These are phyloP conservation scores for Neofusicoccum cordaticola DNA, from an alignment of 2,329 filamentous ascomycete genomes.

Conservation along the genomic window DNA sequence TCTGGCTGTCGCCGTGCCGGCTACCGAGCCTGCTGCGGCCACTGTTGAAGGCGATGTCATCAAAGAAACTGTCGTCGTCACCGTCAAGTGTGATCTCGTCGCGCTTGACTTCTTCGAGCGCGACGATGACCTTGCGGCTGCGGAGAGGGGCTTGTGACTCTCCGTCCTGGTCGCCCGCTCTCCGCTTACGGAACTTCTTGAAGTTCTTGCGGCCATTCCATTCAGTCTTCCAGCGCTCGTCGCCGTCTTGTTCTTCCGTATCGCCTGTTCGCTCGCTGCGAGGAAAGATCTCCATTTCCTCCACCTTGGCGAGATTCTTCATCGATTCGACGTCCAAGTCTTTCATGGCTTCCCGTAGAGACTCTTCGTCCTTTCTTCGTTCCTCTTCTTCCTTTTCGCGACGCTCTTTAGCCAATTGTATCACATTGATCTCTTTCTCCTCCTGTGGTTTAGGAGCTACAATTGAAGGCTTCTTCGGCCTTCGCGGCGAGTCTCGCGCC, in stretches of 20 bases:
- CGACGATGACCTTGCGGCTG: slow-evolving; percentile 61
- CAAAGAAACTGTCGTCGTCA: background rate
- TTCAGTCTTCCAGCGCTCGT: slow-evolving; percentile 71
- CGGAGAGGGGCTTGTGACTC: slow-evolving; percentile 41
- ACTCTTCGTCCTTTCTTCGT: slow-evolving; percentile 63
- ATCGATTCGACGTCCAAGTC: slow-evolving; percentile 70
- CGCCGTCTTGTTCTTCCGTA: slow-evolving; percentile 41
- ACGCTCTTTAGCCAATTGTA: slow-evolving; percentile 59
- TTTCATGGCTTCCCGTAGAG: slow-evolving; percentile 55
- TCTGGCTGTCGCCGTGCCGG: slow-evolving; percentile 18
- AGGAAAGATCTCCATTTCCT: slow-evolving; percentile 66
- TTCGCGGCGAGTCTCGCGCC: slow-evolving; percentile 38
- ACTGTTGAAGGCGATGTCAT: background rate
- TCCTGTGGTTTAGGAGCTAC: slow-evolving; percentile 30
- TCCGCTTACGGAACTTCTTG: slow-evolving; percentile 74
- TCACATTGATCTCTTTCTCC: slow-evolving; percentile 63
- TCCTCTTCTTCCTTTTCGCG: slow-evolving; percentile 52
- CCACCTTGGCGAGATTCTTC: slow-evolving; percentile 70
- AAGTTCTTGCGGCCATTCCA: slow-evolving; percentile 98
- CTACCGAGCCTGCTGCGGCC: background rate
- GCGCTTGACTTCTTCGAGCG: slow-evolving; percentile 70
- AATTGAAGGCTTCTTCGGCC: slow-evolving; percentile 2
- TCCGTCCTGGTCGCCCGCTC: slow-evolving; percentile 32
- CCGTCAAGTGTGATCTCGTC: slow-evolving; percentile 69
- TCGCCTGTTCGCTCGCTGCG: slow-evolving; percentile 24